Evolutionary conservation across 139 green algal species (phyloP).

Genomic region (Haematococcus lacustris): DNA sequence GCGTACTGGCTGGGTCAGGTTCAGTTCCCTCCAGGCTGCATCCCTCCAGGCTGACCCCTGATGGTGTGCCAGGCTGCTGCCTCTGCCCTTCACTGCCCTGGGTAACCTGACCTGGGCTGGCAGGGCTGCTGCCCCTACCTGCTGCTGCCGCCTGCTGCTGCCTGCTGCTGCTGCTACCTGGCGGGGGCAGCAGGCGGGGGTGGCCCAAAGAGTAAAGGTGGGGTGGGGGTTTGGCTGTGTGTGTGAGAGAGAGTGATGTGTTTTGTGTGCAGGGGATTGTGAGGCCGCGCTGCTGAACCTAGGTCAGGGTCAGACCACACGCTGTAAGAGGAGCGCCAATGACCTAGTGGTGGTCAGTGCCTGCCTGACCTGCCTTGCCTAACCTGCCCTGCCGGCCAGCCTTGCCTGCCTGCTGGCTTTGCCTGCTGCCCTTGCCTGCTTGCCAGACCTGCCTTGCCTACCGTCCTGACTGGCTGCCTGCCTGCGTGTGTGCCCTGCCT

Average conservation of each 20-base stretch:
- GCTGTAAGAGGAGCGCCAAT: too few species aligned
- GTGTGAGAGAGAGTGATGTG: neutral
- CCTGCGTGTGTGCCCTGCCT: neutral
- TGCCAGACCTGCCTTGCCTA: neutral
- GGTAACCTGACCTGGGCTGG: neutral
- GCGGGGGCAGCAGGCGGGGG: neutral
- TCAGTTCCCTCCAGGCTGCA: neutral
- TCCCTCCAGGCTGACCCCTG: neutral
- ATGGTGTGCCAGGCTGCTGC: neutral
- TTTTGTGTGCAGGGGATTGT: neutral
- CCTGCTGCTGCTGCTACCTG: neutral
- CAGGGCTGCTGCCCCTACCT: neutral
- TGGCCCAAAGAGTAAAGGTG: too few species aligned
- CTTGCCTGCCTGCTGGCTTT: neutral
- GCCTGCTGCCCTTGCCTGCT: neutral
- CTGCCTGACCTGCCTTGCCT: too few species aligned
- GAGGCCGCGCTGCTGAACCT: neutral
- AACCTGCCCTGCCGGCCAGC: neutral
- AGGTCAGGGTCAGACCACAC: neutral
- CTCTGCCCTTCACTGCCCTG: neutral
- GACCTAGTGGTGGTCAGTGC: too few species aligned
- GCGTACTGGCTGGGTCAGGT: too few species aligned
- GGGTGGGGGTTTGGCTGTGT: neutral
- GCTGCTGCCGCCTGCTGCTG: neutral
- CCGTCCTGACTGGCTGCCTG: neutral